phyloP scores from a whole-genome alignment of 2,329 filamentous ascomycete genomes.

The Hymenoscyphus occultus region DNA sequence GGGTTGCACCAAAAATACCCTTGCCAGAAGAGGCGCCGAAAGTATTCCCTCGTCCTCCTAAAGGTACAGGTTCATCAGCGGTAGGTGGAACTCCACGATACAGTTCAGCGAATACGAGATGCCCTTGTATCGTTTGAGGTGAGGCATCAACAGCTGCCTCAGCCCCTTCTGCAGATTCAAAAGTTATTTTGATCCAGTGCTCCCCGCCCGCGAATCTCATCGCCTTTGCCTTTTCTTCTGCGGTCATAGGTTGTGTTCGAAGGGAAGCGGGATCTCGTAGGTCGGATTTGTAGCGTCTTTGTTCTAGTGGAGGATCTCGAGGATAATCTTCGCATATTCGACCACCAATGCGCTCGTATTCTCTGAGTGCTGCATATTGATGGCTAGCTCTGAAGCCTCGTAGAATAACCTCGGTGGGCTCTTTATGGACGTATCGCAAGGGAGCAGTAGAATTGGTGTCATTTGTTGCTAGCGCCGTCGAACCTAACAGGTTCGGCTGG shows the following conservation, averaged over 20 bases:
- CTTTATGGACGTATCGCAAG: conserved; percentile 41
- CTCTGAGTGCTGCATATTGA: conserved; percentile 84
- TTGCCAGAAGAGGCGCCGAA: conserved; percentile 12
- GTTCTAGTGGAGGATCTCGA: conserved; percentile 71
- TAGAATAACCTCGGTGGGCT: conserved; percentile 76
- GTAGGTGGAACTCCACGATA: conserved; percentile 64
- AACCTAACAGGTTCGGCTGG: conserved; percentile 36
- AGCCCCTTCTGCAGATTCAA: conserved; percentile 69
- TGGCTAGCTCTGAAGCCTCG: conserved; percentile 71
- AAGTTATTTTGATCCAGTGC: conserved; percentile 90
- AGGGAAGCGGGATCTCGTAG: conserved; percentile 70
- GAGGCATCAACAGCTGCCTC: conserved; percentile 67
- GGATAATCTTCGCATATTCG: conserved; percentile 91
- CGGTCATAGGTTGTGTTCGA: conserved; percentile 61
- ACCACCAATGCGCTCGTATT: conserved; percentile 84
- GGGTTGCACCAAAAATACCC: conserved; percentile 16
- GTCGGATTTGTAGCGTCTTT: conserved; percentile 69
- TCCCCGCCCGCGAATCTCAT: conserved; percentile 78
- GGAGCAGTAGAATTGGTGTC: conserved; percentile 29
- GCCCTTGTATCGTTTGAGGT: conserved; percentile 68
- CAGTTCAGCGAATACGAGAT: conserved; percentile 67
- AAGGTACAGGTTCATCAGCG: conserved; percentile 60
- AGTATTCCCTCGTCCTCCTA: conserved; percentile 10
- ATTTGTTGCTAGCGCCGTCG: conserved; percentile 34
- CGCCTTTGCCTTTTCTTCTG: conserved; percentile 73